Evolutionary conservation across 192 early-diverging fungal species (phyloP).

Genomic region (Coemansia sp.): DNA sequence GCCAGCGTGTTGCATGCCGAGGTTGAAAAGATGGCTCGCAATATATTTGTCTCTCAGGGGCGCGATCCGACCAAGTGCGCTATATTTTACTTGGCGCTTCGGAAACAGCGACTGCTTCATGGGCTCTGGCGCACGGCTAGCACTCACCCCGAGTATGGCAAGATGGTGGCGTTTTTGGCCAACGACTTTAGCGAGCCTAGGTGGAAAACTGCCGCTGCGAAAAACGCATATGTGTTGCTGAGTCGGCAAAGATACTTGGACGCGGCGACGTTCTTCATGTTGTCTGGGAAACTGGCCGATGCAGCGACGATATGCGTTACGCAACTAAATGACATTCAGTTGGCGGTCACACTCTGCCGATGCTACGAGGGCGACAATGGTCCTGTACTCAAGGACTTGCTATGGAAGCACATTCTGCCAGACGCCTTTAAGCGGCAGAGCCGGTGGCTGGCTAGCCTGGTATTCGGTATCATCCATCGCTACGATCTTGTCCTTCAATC

Average conservation of each 20-base stretch:
- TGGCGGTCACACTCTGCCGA: constrained; percentile 89
- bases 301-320: constrained; percentile 91
- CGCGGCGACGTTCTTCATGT: constrained; percentile 93
- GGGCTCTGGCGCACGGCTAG: constrained; percentile 88
- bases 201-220: constrained; percentile 94
- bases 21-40: constrained; percentile 87
- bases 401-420: constrained; percentile 44
- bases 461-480: constrained; percentile 38
- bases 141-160: constrained; percentile 78
- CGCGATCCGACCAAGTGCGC: constrained; percentile 85
- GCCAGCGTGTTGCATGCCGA: constrained; percentile 65
- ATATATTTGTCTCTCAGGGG: constrained; percentile 75
- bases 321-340: constrained; percentile 86
- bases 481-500: constrained; percentile 46
- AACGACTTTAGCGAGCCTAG: constrained; percentile 89
- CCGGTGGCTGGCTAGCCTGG: constrained; percentile 50
- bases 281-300: constrained; percentile 85
- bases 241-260: constrained; percentile 93
- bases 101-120: constrained; percentile 86
- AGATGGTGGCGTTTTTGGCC: constrained; percentile 88
- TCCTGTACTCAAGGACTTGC: constrained; percentile 36
- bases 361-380: constrained; percentile 82
- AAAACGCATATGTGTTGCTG: constrained; percentile 97
- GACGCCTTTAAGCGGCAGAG: constrained; percentile 35
- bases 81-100: constrained; percentile 87